Conservation (phyloP, 2,329 filamentous ascomycete genomes). For the Ilyonectria robusta region DNA sequence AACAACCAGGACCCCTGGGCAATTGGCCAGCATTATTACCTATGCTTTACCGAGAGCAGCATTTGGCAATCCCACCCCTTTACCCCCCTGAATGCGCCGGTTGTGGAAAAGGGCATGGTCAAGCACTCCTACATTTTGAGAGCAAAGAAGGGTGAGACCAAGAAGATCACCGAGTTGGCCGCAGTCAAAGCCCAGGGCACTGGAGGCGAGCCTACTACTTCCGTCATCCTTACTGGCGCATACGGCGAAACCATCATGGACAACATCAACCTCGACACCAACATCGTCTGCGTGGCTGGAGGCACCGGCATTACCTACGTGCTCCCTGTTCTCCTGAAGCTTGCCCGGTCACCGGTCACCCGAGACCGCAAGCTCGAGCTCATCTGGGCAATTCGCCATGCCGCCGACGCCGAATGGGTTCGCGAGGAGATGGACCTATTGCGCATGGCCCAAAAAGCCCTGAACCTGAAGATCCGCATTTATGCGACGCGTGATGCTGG, state of each 20-base stretch:
- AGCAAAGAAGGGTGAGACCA: conserved; percentile 72
- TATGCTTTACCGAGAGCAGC: conserved; percentile 76
- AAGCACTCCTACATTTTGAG: conserved; percentile 71
- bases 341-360: conserved; percentile 59
- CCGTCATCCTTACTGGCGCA: conserved; percentile 73
- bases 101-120: conserved; percentile 56
- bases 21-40: conserved; percentile 79
- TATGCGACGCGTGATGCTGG: conserved; percentile 70
- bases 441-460: conserved; percentile 52
- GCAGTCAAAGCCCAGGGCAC: conserved; percentile 52
- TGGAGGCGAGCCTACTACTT: conserved; percentile 56
- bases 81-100: conserved; percentile 71
- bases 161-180: conserved; percentile 64
- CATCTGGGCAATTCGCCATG: conserved; percentile 74
- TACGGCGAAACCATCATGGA: conserved; percentile 70
- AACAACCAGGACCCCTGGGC: conserved; percentile 74
- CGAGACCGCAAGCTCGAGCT: conserved; percentile 67
- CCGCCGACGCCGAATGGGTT: conserved; percentile 71
- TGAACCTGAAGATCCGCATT: conserved; percentile 66
- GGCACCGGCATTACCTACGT: conserved; percentile 59
- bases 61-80: conserved; percentile 83
- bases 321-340: conserved; percentile 53
- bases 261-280: conserved; percentile 57
- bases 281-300: conserved; percentile 57
- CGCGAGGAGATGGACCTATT: conserved; percentile 68